Evolutionary conservation across 2,329 filamentous ascomycete species (phyloP), one percentile per base, ranked within the genome.

Genomic region (Botrytis elliptica): DNA sequence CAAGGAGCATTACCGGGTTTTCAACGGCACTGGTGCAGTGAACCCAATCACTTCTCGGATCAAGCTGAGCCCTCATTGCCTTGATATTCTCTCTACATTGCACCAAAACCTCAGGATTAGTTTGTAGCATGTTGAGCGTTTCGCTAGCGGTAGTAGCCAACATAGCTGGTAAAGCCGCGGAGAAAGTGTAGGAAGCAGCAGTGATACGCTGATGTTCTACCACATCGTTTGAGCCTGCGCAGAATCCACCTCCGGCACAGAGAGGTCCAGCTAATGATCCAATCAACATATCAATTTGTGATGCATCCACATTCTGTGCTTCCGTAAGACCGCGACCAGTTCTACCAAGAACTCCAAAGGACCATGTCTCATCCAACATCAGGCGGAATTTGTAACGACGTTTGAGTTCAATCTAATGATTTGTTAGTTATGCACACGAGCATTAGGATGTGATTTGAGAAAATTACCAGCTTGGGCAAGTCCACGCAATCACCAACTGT

Each of bases 311-410:
- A 79, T 98, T 97, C 81, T 98, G 96, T 9, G 95, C 93, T 85
- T 99, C 97, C 0, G 96, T 98, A 57, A 98, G 87, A 74, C 96
- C 96, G 70, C 94, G 91, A 33, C 96, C 97, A 40, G 94, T 97
- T 75, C 94, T 89, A 66, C 96, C 96, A 8, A 99, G 88, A 29
- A 98, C 93, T 75, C 95, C 97, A 81, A 98, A 99, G 1, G 95
- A 98, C 92, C 93, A 97, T 1, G 95, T 97, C 85, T 99, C 96
- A 82, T 99, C 96, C 55, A 99, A 90, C 77, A 98, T 97, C 73
- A 99, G 89, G 79, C 96, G 94, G 86, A 98, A 99, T 85, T 98
- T 99, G 88, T 98, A 98, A 82, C 92, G 93, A 78, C 95, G 90
- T 84, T 98, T 98, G 78, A 99, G 87, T 82, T 97, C 95, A 76